Conservation (phyloP, 2,329 filamentous ascomycete species). For the Fusarium agapanthi region DNA sequence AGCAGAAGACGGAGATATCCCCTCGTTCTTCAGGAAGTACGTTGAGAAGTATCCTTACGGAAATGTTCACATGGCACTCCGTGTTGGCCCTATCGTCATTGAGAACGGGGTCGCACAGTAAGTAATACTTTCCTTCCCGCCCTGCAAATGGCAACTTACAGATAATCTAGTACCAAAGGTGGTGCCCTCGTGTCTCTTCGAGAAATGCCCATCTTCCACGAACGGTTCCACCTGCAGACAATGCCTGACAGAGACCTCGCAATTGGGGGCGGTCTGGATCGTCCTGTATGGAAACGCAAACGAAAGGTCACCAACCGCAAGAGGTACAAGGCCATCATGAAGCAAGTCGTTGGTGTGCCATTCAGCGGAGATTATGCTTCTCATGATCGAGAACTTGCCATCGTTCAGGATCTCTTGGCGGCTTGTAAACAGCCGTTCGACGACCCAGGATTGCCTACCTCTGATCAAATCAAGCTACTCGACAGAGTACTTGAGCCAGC, state of each 20-base stretch:
- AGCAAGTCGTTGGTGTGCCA: conserved; percentile 50
- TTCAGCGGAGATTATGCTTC: conserved; percentile 45
- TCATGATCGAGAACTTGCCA: conserved; percentile 36
- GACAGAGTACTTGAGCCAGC: conserved; percentile 23
- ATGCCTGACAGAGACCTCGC: conserved; percentile 25
- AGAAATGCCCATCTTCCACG: conserved; percentile 31
- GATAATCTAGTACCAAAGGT: conserved; percentile 29
- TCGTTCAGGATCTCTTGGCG: conserved; percentile 42
- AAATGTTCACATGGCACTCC: conserved; percentile 52
- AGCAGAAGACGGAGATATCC: conserved; percentile 40
- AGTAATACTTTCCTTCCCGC: conserved; percentile 13
- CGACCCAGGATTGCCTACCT: conserved; percentile 23
- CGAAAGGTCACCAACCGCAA: conserved; percentile 29
- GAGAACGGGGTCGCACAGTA: conserved; percentile 52
- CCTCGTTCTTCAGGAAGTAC: conserved; percentile 43
- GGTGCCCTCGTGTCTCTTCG: conserved; percentile 42
- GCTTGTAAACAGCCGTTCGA: conserved; percentile 38
- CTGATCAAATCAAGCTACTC: conserved; percentile 16
- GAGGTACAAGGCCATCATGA: conserved; percentile 51
- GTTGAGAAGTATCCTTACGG: conserved; percentile 48
- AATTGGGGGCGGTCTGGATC: conserved; percentile 19
- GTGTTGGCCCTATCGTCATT: conserved; percentile 51
- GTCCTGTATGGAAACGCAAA: conserved; percentile 21
- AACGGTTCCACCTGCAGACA: conserved; percentile 35
- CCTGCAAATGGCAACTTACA: background rate